Evolutionary conservation across 108 stramenopile genomes (phyloP).

Genomic region (Nitzschia inconspicua): DNA sequence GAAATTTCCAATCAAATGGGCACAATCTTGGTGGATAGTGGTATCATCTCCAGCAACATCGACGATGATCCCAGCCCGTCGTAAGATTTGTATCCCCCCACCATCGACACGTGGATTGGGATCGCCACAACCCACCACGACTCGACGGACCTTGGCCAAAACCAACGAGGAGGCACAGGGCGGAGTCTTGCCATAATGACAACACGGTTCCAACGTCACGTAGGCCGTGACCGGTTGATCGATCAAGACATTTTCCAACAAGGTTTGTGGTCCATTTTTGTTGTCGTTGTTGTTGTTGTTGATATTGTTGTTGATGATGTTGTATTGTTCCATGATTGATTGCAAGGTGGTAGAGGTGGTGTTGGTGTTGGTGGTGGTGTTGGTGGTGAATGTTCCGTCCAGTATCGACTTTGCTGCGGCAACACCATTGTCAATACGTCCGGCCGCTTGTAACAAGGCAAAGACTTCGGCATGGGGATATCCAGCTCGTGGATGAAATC

Average conservation of each 20-base stretch:
- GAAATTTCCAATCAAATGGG: slow-evolving; percentile 55
- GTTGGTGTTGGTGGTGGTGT: too few relatives aligned
- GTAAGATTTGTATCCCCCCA: slow-evolving; percentile 67
- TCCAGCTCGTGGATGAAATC: slow-evolving; percentile 85
- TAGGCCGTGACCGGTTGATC: slow-evolving; percentile 72
- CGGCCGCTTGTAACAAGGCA: slow-evolving; percentile 76
- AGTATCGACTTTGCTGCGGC: slow-evolving; percentile 53
- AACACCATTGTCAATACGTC: slow-evolving; percentile 58
- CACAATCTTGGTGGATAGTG: slow-evolving; percentile 32
- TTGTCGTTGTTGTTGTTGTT: too few relatives aligned
- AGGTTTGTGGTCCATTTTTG: slow-evolving; percentile 41
- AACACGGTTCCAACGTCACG: slow-evolving; percentile 91
- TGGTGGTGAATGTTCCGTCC: slow-evolving; percentile 14
- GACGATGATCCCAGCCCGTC: slow-evolving; percentile 62
- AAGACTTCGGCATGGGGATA: slow-evolving; percentile 89
- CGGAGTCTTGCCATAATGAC: slow-evolving; percentile 82
- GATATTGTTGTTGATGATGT: too few relatives aligned
- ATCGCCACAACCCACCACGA: slow-evolving; percentile 83
- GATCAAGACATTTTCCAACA: slow-evolving; percentile 44
- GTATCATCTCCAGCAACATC: slow-evolving; percentile 27
- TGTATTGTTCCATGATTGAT: neutral
- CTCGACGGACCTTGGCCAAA: slow-evolving; percentile 64
- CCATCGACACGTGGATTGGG: slow-evolving; percentile 86
- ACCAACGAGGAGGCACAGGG: slow-evolving; percentile 75
- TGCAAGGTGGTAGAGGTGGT: neutral